Evolutionary conservation across 1,284 basidiomycete genomes (phyloP).

Genomic region (Macrocybe sp.): DNA sequence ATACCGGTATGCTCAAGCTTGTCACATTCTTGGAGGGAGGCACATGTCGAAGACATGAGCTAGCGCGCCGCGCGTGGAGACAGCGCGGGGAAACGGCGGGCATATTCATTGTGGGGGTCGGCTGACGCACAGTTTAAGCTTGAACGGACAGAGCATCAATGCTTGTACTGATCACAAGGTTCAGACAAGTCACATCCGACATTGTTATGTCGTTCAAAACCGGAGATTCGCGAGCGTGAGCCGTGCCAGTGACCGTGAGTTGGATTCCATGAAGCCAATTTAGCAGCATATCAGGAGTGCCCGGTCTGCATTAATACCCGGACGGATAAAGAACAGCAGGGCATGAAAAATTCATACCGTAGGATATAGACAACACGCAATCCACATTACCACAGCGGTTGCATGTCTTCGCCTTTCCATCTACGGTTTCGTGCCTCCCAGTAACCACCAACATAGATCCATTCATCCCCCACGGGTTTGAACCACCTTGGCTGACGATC

Average conservation of each 20-base stretch:
- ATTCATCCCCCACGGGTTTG: slow-evolving; percentile 63
- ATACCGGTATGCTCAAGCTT: background rate
- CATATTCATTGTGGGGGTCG: background rate
- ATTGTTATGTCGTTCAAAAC: too few relatives aligned
- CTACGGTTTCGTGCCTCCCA: slow-evolving; percentile 69
- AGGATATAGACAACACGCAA: background rate
- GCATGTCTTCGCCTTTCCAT: slow-evolving; percentile 49
- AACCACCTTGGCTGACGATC: slow-evolving; percentile 71
- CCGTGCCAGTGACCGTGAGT: too few relatives aligned
- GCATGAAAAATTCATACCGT: too few relatives aligned
- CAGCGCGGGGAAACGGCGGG: slow-evolving; percentile 21
- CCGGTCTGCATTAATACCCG: too few relatives aligned
- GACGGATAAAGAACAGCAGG: too few relatives aligned
- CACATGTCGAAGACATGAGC: slow-evolving; percentile 1
- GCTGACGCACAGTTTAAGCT: background rate
- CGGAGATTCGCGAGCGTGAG: too few relatives aligned
- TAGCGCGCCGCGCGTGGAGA: slow-evolving; percentile 9
- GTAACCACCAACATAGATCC: slow-evolving; percentile 76
- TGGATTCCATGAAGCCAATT: too few relatives aligned
- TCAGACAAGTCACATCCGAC: too few relatives aligned
- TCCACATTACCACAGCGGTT: slow-evolving; percentile 56
- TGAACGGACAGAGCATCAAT: background rate
- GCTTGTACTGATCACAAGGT: too few relatives aligned
- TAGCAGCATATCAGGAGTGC: too few relatives aligned
- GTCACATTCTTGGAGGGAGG: slow-evolving; percentile 4